phyloP scores from a whole-genome alignment of 768 basidiomycete species.

The Russula dissimulans region DNA sequence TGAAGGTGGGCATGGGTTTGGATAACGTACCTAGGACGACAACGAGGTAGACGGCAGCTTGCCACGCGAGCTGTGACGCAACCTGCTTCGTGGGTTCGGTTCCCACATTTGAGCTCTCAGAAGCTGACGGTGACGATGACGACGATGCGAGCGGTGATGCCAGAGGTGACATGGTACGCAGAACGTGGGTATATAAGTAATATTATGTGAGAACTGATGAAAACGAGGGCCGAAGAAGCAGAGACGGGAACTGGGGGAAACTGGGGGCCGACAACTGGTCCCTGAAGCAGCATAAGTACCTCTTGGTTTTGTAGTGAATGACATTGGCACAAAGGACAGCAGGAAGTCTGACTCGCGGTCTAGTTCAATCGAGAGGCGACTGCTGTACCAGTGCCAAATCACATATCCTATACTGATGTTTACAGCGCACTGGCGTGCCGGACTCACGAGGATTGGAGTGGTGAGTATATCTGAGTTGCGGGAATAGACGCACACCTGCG shows the following conservation, averaged over 20 bases:
- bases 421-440: no score
- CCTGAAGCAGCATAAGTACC: no score
- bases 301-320: no score
- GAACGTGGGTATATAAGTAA: not conserved
- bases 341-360: no score
- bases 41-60: conserved; percentile 5
- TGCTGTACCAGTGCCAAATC: no score
- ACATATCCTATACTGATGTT: no score
- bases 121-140: not conserved
- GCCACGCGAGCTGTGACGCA: conserved; percentile 5
- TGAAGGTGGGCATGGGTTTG: not conserved
- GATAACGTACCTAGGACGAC: not conserved
- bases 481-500: no score
- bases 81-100: not conserved
- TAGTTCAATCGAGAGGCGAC: no score
- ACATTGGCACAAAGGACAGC: no score
- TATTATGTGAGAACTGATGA: not conserved
- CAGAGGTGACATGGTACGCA: not conserved
- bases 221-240: not conserved
- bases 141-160: not conserved
- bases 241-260: no score
- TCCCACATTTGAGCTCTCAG: not conserved
- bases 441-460: no score
- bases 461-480: no score
- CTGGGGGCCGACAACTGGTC: not conserved